These are phyloP conservation scores for Sarocladium oryzae DNA, from an alignment of 2,329 filamentous ascomycete genomes.

Conservation along the genomic window DNA sequence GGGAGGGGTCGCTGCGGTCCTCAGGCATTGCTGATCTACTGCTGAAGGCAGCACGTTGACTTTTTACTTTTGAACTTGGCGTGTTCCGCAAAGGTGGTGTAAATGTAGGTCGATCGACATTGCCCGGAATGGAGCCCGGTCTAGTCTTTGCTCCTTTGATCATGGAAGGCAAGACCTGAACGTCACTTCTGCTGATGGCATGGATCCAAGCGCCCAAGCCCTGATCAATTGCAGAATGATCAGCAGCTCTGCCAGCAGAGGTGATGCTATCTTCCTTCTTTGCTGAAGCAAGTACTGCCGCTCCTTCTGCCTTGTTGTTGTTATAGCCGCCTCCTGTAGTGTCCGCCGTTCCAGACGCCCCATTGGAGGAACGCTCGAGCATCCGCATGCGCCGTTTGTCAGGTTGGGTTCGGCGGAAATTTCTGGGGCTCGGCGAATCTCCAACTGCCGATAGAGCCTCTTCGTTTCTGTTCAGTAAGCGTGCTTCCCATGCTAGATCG, in stretches of 20 bases:
- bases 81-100: no score
- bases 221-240: neutral
- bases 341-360: neutral
- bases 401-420: constrained; percentile 1
- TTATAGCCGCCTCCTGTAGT: neutral
- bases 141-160: neutral
- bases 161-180: neutral
- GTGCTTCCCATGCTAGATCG: constrained; percentile 16
- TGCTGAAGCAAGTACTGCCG: no score
- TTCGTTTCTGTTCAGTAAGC: constrained; percentile 11
- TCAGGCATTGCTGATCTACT: no score
- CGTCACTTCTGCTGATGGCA: neutral
- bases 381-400: neutral
- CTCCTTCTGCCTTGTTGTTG: no score
- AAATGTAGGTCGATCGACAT: no score
- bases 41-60: no score
- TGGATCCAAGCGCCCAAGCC: neutral
- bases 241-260: neutral
- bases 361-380: neutral
- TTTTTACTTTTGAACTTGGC: no score
- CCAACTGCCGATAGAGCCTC: neutral
- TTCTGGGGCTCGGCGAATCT: constrained; percentile 1
- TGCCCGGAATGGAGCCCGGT: no score
- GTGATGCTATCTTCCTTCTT: neutral
- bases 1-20: no score